Percentiles rank a stretch among this genome's conserved stretches.
Conservation (phyloP, 129 eudicot genomes). For the Oenanthe sinensis region DNA sequence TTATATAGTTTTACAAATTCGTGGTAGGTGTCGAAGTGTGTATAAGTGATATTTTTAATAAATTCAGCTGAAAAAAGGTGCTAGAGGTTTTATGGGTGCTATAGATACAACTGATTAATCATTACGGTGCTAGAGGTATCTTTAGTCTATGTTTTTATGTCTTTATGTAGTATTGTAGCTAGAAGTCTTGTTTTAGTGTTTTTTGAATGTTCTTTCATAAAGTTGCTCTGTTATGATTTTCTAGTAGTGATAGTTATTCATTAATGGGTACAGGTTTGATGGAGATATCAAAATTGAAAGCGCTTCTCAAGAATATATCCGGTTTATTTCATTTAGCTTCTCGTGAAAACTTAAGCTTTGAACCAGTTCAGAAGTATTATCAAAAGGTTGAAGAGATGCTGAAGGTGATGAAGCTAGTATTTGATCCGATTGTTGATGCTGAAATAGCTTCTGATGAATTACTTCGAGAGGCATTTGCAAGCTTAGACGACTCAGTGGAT, state of each 20-base stretch:
- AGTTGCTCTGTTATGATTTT: neutral
- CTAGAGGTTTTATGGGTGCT: neutral
- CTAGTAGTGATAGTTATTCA: neutral
- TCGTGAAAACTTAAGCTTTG: conserved; percentile 36
- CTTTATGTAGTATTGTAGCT: neutral
- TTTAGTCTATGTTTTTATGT: neutral
- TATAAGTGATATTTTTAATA: neutral
- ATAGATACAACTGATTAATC: neutral
- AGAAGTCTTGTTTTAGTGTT: neutral
- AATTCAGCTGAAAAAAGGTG: neutral
- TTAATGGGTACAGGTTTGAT: conserved; percentile 42
- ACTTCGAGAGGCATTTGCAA: conserved; percentile 49
- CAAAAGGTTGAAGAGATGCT: conserved; percentile 58
- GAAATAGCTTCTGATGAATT: conserved; percentile 55
- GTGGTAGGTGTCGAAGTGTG: neutral
- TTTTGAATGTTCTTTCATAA: neutral
- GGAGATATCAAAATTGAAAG: conserved; percentile 76
- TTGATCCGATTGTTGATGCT: conserved; percentile 45
- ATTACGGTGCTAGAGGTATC: neutral
- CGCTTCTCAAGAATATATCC: conserved; percentile 58
- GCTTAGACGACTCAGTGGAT: conserved; percentile 46
- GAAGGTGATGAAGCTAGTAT: conserved; percentile 60
- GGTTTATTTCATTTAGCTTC: conserved; percentile 46
- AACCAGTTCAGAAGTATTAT: conserved; percentile 54
- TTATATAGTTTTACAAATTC: neutral